Evolutionary conservation across 2,329 filamentous ascomycete species (phyloP).

Genomic region (Aspergillus caelatus): DNA sequence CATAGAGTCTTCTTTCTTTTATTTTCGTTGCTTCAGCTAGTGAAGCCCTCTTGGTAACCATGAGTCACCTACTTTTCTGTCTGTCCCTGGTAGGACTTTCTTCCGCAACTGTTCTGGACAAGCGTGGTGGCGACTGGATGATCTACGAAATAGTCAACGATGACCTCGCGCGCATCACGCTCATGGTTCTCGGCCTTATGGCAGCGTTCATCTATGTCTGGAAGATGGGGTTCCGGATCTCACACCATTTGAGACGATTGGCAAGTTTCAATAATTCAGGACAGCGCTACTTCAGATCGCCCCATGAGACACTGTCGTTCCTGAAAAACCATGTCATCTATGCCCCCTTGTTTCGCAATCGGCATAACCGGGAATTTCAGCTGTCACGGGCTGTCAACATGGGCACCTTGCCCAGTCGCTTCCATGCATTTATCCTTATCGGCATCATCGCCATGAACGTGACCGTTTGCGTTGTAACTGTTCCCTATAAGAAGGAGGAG

Average conservation of each 20-base stretch:
- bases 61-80: conserved; percentile 26
- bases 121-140: conserved; percentile 22
- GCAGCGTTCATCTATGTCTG: conserved; percentile 67
- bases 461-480: conserved; percentile 54
- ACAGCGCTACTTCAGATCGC: conserved; percentile 75
- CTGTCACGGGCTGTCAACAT: conserved; percentile 48
- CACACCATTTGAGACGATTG: conserved; percentile 71
- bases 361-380: conserved; percentile 50
- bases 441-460: conserved; percentile 48
- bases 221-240: conserved; percentile 62
- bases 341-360: conserved; percentile 47
- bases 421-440: conserved; percentile 46
- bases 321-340: conserved; percentile 69
- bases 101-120: conserved; percentile 30
- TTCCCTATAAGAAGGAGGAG: conserved; percentile 42
- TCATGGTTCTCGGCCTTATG: conserved; percentile 66
- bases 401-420: conserved; percentile 50
- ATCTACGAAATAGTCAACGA: conserved; percentile 50
- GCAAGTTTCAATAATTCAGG: conserved; percentile 76
- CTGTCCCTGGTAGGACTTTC: conserved; percentile 34
- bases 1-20: conserved; percentile 2
- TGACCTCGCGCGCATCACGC: conserved; percentile 62
- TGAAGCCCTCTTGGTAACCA: conserved; percentile 13
- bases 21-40: not conserved
- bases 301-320: conserved; percentile 60